Evolutionary conservation across 2,329 filamentous ascomycete genomes (phyloP).

Genomic region (Arthrinium puccinioides): DNA sequence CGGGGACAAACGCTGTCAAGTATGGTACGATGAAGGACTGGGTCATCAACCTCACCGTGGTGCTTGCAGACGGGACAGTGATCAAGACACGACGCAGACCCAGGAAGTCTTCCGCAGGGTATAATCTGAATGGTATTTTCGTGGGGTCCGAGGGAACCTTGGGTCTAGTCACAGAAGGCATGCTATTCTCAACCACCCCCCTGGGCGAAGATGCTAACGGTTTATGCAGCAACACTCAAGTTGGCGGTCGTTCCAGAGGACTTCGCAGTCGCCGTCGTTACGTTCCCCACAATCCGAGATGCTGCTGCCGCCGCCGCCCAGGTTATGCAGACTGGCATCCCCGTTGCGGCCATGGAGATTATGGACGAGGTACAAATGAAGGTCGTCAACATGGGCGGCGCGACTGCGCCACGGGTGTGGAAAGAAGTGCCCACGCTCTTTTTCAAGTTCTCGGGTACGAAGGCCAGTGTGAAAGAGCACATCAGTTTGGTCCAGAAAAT

Average conservation of each 20-base stretch:
- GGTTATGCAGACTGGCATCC: slow-evolving; percentile 69
- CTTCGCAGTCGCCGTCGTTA: slow-evolving; percentile 71
- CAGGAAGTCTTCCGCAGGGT: slow-evolving; percentile 73
- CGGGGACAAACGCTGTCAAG: slow-evolving; percentile 71
- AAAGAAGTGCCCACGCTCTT: slow-evolving; percentile 71
- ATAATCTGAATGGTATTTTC: slow-evolving; percentile 75
- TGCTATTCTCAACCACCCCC: no score
- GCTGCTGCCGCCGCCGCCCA: slow-evolving; percentile 67
- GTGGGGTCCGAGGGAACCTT: slow-evolving; percentile 77
- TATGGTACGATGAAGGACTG: slow-evolving; percentile 87
- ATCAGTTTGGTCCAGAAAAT: slow-evolving; percentile 62
- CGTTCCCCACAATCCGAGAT: slow-evolving; percentile 69
- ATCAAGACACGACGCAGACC: slow-evolving; percentile 76
- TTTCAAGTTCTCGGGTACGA: slow-evolving; percentile 80
- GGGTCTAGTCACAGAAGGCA: slow-evolving; percentile 69
- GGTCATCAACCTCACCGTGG: slow-evolving; percentile 77
- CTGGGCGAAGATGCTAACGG: no score
- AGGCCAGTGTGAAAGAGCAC: slow-evolving; percentile 70
- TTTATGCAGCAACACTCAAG: slow-evolving; percentile 68
- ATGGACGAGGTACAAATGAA: slow-evolving; percentile 87
- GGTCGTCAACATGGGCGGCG: slow-evolving; percentile 69
- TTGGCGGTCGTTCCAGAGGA: slow-evolving; percentile 70
- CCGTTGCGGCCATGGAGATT: slow-evolving; percentile 72
- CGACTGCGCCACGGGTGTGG: slow-evolving; percentile 63
- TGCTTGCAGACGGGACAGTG: slow-evolving; percentile 69